Evolutionary conservation across 208 protist genomes (phyloP).

Genomic region (Acanthamoeba castellanii): DNA sequence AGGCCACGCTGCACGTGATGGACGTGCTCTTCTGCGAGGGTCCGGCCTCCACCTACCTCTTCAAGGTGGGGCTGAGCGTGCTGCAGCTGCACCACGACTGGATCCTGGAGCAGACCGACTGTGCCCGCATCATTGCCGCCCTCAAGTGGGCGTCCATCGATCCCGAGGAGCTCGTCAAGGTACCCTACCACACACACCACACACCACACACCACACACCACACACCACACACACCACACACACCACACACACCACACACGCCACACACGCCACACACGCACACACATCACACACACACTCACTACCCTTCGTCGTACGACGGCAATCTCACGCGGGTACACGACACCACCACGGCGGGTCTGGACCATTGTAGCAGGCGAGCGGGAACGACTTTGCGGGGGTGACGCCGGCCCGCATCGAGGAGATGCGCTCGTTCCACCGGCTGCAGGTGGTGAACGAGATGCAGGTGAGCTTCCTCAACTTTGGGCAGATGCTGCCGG

Average conservation of each 20-base stretch:
- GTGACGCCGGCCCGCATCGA: background rate
- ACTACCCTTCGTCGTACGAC: no score
- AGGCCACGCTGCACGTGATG: constrained; percentile 85
- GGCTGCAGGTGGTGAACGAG: constrained; percentile 16
- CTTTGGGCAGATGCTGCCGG: constrained; percentile 6
- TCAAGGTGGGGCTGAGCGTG: constrained; percentile 42
- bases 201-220: no score
- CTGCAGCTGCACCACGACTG: constrained; percentile 81
- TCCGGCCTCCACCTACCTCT: constrained; percentile 80
- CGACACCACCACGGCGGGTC: no score
- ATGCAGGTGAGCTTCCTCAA: constrained; percentile 48
- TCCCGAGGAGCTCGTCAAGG: background rate
- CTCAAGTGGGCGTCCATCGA: constrained; percentile 20
- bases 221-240: no score
- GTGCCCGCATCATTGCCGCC: background rate
- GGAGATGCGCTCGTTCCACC: constrained; percentile 40
- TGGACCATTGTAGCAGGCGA: background rate
- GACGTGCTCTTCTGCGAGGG: constrained; percentile 87
- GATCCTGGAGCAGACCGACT: constrained; percentile 51
- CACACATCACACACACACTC: no score
- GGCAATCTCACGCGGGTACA: no score
- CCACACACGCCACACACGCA: no score
- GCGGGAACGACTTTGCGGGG: background rate
- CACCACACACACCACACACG: no score
- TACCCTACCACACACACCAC: background rate